Conservation (phyloP, 2,329 filamentous ascomycete species). For the Aspergillus quadricinctus region DNA sequence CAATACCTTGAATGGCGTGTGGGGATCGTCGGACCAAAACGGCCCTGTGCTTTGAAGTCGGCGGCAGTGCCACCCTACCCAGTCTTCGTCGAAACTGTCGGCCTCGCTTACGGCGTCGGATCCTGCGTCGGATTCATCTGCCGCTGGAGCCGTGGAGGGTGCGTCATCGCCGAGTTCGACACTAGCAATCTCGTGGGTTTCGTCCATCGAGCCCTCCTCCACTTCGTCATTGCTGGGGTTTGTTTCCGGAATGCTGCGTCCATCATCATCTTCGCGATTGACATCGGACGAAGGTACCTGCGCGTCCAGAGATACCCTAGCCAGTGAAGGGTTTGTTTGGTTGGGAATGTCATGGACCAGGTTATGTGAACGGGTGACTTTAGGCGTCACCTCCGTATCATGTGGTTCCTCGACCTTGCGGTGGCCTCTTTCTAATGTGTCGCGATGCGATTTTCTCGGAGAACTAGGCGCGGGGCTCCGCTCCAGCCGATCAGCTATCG, state of each 20-base stretch:
- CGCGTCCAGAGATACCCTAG: neutral
- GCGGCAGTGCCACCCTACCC: constrained; percentile 28
- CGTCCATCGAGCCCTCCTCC: constrained; percentile 11
- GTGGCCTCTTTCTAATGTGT: neutral
- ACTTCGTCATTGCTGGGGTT: constrained; percentile 7
- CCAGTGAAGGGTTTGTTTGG: neutral
- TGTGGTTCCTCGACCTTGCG: neutral
- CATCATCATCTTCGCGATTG: neutral
- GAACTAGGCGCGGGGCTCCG: neutral
- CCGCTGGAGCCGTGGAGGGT: constrained; percentile 1
- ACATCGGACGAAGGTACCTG: neutral
- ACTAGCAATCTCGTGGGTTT: constrained; percentile 32
- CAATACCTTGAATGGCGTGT: constrained; percentile 39
- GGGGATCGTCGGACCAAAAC: constrained; percentile 29
- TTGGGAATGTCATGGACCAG: neutral
- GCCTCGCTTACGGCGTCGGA: constrained; percentile 5
- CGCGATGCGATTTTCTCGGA: neutral
- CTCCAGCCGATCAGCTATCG: neutral
- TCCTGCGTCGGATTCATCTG: neutral
- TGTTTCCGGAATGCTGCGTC: neutral
- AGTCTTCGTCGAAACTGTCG: constrained; percentile 20
- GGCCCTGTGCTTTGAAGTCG: constrained; percentile 13
- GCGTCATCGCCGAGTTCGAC: constrained; percentile 34
- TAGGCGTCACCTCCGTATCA: neutral
- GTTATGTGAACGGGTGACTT: neutral